Evolutionary conservation across 192 early-diverging fungal species (phyloP), one percentile per base, ranked within the genome.

Genomic region (Coemansia sp.): DNA sequence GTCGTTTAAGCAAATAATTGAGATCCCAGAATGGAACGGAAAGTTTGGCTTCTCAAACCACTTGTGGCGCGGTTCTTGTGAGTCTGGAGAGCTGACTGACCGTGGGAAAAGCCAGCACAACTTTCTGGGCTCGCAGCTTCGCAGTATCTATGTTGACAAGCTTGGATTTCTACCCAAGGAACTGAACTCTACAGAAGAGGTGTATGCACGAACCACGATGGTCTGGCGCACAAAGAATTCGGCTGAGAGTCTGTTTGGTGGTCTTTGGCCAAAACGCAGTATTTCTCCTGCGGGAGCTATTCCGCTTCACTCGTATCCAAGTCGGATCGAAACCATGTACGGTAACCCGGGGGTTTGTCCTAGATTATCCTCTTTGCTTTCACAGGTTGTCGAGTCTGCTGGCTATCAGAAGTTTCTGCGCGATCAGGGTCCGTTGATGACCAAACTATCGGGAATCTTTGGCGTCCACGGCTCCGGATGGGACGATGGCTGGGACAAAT

Each of bases 171-270:
- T 87, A 54, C 58, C 85, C 7, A 22, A 56, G 11, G 46, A 62
- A n/a, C 70, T 82, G 30, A 67, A 82, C 57, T 36, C 50, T 52
- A 51, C 72, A 0, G 42, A 58, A 8, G 75, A 77, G 32, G 62
- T 92, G 17, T 90, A 88, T 58, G 56, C 85, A 29, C 74, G 88
- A 7, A 86, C 84, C 5, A 88, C 88, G 4, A 74, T 85, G 57
- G 78, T 87, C 51, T 76, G 84, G 62, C 80, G 91, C 23, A 91
- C 89, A 0, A 81, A 87, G 23, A 76, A 72, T 53, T 84, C 85
- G 5, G 80, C 75, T n/a, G 74, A 80, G 61, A 80, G 74, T 36
- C 61, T 87, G 56, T 24, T 86, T 11, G 79, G 72, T 46, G 74
- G 74, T 0, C 51, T 87, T 25, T 87, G 82, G 71, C 85, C 84